These are phyloP conservation scores for Uncinocarpus reesii DNA, from an alignment of 2,329 filamentous ascomycete genomes.

Conservation along the genomic window DNA sequence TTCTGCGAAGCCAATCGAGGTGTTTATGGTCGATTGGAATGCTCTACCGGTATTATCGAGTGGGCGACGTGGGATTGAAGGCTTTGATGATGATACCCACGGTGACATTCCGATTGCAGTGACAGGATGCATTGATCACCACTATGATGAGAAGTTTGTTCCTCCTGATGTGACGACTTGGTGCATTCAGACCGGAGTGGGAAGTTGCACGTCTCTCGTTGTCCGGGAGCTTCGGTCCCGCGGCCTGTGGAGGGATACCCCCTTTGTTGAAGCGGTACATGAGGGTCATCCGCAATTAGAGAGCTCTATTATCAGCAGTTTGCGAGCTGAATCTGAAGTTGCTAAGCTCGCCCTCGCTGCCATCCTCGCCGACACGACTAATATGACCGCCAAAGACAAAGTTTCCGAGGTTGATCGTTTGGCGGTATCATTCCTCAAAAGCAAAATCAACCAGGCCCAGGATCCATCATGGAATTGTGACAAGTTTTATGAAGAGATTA, in stretches of 20 bases:
- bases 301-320: no score
- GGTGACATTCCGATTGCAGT: constrained; percentile 30
- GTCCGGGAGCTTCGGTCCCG: constrained; percentile 42
- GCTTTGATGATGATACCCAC: constrained; percentile 27
- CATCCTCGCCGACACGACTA: constrained; percentile 38
- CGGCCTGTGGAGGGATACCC: constrained; percentile 32
- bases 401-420: constrained; percentile 41
- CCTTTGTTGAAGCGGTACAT: constrained; percentile 8
- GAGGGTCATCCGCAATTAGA: neutral
- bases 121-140: constrained; percentile 51
- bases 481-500: constrained; percentile 43
- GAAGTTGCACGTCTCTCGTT: constrained; percentile 51
- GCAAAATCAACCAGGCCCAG: constrained; percentile 27
- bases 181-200: constrained; percentile 44
- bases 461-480: constrained; percentile 35
- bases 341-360: constrained; percentile 34
- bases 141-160: constrained; percentile 48
- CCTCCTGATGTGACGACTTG: constrained; percentile 36
- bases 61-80: constrained; percentile 39
- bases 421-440: constrained; percentile 43
- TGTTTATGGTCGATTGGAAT: constrained; percentile 40
- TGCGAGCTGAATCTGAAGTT: constrained; percentile 25
- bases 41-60: constrained; percentile 24
- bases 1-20: constrained; percentile 17
- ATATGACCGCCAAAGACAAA: constrained; percentile 37